phyloP scores from a whole-genome alignment of 495 filamentous ascomycete species.

The Cercophora scortea region DNA sequence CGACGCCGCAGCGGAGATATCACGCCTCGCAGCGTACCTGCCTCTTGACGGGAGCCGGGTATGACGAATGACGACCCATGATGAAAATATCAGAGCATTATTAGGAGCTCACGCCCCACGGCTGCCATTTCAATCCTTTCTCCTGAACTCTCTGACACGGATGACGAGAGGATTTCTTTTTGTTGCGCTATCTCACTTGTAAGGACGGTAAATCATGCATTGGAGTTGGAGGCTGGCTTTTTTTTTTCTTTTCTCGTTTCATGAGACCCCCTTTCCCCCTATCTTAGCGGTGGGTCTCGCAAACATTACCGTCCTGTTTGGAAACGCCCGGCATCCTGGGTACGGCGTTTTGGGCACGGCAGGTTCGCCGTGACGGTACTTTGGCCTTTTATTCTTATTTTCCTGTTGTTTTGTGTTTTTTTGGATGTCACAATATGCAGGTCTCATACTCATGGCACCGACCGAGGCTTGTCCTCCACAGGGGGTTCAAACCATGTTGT shows the following conservation, averaged over 20 bases:
- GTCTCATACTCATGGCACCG: no score
- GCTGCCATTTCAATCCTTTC: conserved; percentile 4
- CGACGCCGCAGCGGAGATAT: conserved; percentile 39
- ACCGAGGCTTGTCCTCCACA: no score
- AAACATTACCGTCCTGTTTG: not conserved
- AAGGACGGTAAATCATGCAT: not conserved
- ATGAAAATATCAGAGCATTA: conserved; percentile 9
- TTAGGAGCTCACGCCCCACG: conserved; percentile 13
- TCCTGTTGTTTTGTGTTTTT: no score
- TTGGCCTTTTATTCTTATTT: not conserved
- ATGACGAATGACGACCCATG: conserved; percentile 12
- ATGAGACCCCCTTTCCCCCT: not conserved
- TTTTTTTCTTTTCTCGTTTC: not conserved
- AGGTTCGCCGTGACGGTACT: not conserved
- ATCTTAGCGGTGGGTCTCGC: not conserved
- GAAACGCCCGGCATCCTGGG: not conserved
- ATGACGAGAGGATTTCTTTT: conserved; percentile 1
- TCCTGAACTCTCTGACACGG: not conserved
- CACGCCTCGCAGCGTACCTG: conserved; percentile 34
- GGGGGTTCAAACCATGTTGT: no score
- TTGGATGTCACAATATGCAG: no score
- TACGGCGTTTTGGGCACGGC: not conserved
- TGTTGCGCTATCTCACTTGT: not conserved
- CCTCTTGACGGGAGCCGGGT: conserved; percentile 18
- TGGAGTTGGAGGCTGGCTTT: conserved; percentile 5